phyloP scores from a whole-genome alignment of 1,284 basidiomycete species.

The Porogramme epimiltina region DNA sequence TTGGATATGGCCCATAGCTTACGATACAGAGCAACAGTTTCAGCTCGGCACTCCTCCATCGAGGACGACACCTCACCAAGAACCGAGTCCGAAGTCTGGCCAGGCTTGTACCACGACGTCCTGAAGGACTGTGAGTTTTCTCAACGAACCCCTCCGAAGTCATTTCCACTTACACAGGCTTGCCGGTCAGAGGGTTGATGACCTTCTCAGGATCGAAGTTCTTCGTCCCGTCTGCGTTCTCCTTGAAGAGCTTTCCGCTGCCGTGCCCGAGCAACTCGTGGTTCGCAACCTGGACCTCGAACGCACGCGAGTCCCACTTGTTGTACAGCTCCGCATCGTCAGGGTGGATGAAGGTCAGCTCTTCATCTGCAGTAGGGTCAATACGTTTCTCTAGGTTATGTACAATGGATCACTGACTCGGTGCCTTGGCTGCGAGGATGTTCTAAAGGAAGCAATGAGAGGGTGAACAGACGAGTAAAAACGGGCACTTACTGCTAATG shows the following conservation, averaged over 20 bases:
- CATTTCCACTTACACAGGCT: slow-evolving; percentile 69
- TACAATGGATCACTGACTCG: slow-evolving; percentile 47
- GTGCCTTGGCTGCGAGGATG: slow-evolving; percentile 82
- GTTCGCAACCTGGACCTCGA: slow-evolving; percentile 85
- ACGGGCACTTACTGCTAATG: slow-evolving; percentile 56
- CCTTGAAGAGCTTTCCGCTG: slow-evolving; percentile 79
- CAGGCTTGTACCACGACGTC: slow-evolving; percentile 82
- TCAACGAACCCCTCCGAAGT: too few relatives aligned
- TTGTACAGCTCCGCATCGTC: slow-evolving; percentile 72
- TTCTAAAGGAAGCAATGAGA: slow-evolving; percentile 49
- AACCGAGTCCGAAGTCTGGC: slow-evolving; percentile 78
- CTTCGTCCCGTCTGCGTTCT: slow-evolving; percentile 70
- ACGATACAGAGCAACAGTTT: slow-evolving; percentile 80
- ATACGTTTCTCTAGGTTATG: background rate
- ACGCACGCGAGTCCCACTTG: slow-evolving; percentile 73
- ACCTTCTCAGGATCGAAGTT: slow-evolving; percentile 78
- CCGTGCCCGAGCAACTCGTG: slow-evolving; percentile 83
- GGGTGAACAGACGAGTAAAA: too few relatives aligned
- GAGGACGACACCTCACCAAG: slow-evolving; percentile 85
- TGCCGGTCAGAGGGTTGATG: slow-evolving; percentile 78
- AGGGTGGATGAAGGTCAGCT: slow-evolving; percentile 79
- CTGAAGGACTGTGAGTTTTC: too few relatives aligned
- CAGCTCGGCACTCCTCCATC: slow-evolving; percentile 87
- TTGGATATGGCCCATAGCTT: slow-evolving; percentile 27
- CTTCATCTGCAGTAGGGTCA: slow-evolving; percentile 55